Evolutionary conservation across 257 asterid genomes (phyloP), one percentile per base, ranked within the genome.

Genomic region (Apocynum venetum): DNA sequence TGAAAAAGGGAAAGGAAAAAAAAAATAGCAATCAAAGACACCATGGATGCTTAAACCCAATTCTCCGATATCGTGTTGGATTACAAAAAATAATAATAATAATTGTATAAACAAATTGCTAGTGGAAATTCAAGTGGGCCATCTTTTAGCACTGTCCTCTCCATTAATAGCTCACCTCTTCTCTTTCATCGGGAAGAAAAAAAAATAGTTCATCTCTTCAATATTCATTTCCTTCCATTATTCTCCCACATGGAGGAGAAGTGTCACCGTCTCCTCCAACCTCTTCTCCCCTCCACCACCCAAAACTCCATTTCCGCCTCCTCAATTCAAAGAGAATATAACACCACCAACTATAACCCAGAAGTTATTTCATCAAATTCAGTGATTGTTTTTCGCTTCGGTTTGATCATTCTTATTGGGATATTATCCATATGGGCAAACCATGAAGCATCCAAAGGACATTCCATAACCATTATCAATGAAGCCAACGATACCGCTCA

Each of bases 401-500:
- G 73, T 63, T 31, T 93, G 36, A 63, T 93, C 43, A 43, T 78
- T 48, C 63, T 82, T 70, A 48, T 89, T 7, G 92, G 83, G 80
- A 1, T 82, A 53, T 35, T 91, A 74, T 89, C 96, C 63, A 9
- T 88, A 17, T 93, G 91, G 90, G 97, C 97, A 44, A 89, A 83
- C 72, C 84, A 82, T n/a, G 98, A 93, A 82, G 92, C 96, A 17
- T 88, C 91, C 76, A 93, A 86, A 79, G 96, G 96, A 15, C 87
- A 84, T n/a, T 55, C 88, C 71, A 82, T 93, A 56, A 79, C 91
- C 11, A 61, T 88, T 46, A 46, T 87, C 81, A 90, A 89, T 53
- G 92, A 86, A 12, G 79, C 91, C 20, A 36, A 52, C 41, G 59
- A 80, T 74, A 84, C 92, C 2, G 0, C 77, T 1, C 35, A 74